Percentiles rank a stretch among this genome's conserved stretches.
Evolutionary conservation across 2,329 filamentous ascomycete species (phyloP).

Genomic region (Fusarium nelsonii): DNA sequence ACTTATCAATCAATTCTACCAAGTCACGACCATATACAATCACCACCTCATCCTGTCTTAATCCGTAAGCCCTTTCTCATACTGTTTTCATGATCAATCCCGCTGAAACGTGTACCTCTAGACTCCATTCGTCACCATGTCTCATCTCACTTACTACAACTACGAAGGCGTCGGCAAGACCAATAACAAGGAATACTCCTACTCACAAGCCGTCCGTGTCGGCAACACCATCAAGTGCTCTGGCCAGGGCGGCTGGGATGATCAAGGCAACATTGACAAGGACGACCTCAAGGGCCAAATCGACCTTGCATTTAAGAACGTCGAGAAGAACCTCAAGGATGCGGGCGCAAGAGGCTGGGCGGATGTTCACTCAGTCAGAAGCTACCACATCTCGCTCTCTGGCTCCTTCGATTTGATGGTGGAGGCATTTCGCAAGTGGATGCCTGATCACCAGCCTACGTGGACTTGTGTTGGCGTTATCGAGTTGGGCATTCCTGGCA

Average conservation of each 20-base stretch:
- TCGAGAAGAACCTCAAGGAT: constrained; percentile 62
- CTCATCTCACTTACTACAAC: constrained; percentile 50
- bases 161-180: constrained; percentile 51
- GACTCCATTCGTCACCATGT: constrained; percentile 41
- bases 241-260: constrained; percentile 44
- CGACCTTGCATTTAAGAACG: constrained; percentile 67
- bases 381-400: constrained; percentile 59
- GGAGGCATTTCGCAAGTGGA: constrained; percentile 62
- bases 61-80: neutral
- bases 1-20: neutral
- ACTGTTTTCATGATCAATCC: too few relatives aligned
- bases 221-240: constrained; percentile 43
- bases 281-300: constrained; percentile 60
- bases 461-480: constrained; percentile 67
- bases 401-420: constrained; percentile 58
- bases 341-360: constrained; percentile 68
- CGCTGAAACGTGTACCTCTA: neutral
- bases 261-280: constrained; percentile 38
- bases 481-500: constrained; percentile 60
- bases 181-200: constrained; percentile 43
- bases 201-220: constrained; percentile 42
- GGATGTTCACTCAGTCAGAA: constrained; percentile 65
- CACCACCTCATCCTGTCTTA: neutral
- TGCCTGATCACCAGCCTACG: constrained; percentile 65
- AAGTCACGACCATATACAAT: neutral